Conservation (phyloP, 306 rosid species). For the Prunus mume region DNA sequence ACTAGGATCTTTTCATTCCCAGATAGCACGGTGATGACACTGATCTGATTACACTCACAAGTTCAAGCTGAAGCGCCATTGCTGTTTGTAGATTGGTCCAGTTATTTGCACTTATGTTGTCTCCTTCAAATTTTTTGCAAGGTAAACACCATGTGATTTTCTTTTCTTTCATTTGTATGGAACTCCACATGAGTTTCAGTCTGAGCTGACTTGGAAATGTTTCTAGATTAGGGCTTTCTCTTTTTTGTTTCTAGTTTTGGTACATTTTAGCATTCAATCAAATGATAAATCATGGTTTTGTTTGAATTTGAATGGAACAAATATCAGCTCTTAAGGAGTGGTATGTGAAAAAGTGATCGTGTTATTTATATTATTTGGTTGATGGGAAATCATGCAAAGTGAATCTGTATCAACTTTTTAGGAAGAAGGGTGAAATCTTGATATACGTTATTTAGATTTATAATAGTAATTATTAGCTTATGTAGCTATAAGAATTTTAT, state of each 20-base stretch:
- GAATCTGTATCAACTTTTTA: neutral
- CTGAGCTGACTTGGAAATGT: neutral
- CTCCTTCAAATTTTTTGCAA: constrained; percentile 34
- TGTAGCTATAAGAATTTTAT: neutral
- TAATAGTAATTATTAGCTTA: neutral
- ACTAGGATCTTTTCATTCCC: constrained; percentile 37
- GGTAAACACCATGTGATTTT: constrained; percentile 44
- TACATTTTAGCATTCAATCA: neutral
- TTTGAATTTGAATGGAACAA: neutral
- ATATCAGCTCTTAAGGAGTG: neutral
- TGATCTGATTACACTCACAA: constrained; percentile 17
- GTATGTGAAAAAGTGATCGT: neutral
- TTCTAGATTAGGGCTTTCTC: neutral
- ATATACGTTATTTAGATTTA: neutral
- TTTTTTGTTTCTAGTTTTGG: neutral
- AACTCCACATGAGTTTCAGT: neutral
- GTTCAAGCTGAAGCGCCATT: constrained; percentile 40
- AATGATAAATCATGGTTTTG: neutral
- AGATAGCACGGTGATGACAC: constrained; percentile 23
- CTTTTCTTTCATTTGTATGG: constrained; percentile 21
- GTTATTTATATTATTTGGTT: neutral
- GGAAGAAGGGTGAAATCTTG: neutral
- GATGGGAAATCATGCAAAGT: neutral
- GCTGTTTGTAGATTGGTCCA: constrained; percentile 39
- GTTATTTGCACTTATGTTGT: constrained; percentile 36